Evolutionary conservation across 148 eudicot genomes (phyloP), one percentile per base, ranked within the genome.

Genomic region (Silene latifolia): DNA sequence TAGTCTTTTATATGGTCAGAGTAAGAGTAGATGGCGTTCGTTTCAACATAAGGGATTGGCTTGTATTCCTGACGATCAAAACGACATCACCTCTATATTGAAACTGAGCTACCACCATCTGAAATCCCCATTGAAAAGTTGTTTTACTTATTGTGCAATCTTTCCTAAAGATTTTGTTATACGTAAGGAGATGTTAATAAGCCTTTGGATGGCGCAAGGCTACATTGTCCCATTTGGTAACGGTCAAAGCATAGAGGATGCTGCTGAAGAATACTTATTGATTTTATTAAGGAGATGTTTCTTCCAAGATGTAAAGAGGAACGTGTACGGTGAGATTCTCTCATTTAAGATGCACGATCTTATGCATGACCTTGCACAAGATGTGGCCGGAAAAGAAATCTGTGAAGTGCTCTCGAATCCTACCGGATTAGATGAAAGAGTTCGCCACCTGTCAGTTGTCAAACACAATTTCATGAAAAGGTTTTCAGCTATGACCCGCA

Each of bases 281-380:
- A 63, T 27, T 24, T 18, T 63, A 4, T 5, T 63, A 14, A 12
- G 42, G 7, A 63, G 67, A 27, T 63, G 67, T 21, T 63, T 63
- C 67, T 78, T 78, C 65, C 76, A 78, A 54, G 39, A 78, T 65
- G 44, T 72, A 17, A 14, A 3, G 15, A n/a, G 12, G 54, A 39
- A 29, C 5, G 20, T 62, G 0, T 51, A 13, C 11, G 69, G 75
- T 42, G 61, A 64, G 23, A 21, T 72, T n/a, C 25, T 23, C 32
- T 62, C 25, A 25, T 63, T 14, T 18, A 78, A 78, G 42, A 63
- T 78, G 15, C 80, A 78, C 17, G 67, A 72, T 14, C 27, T 77
- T 25, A 35, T 77, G 67, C 67, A 63, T 63, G 67, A 63, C 20
- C 2, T 63, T 11, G 71, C 71, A 6, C 54, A 42, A 12, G 25